Evolutionary conservation across 2,329 filamentous ascomycete genomes (phyloP).

Genomic region (Ophidiomyces ophidiicola): DNA sequence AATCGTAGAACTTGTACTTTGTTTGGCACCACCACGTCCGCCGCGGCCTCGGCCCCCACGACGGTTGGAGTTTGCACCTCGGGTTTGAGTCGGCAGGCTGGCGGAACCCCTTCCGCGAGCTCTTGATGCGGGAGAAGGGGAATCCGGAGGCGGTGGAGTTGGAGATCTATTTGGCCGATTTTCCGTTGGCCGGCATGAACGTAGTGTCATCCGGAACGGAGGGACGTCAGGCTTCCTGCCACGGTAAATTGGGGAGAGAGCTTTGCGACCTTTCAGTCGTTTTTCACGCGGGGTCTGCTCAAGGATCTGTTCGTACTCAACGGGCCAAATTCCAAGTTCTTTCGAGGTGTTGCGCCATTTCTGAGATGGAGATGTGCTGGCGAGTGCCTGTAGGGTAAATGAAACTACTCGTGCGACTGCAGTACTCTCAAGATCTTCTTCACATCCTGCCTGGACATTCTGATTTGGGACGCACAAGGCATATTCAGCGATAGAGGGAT

Average conservation of each 20-base stretch:
- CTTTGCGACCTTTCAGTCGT: conserved; percentile 3
- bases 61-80: too few species aligned
- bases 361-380: background rate
- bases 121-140: conserved; percentile 5
- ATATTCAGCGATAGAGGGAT: conserved; percentile 23
- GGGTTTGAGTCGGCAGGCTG: too few species aligned
- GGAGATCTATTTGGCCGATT: background rate
- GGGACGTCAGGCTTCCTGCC: conserved; percentile 6
- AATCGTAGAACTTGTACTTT: conserved; percentile 12
- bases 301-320: conserved; percentile 20
- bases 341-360: conserved; percentile 11
- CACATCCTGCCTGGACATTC: conserved; percentile 23
- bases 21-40: too few species aligned
- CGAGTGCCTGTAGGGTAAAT: conserved; percentile 19
- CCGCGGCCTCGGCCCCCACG: too few species aligned
- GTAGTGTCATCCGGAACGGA: conserved; percentile 6
- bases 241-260: conserved; percentile 1
- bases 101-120: background rate
- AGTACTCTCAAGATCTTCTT: conserved; percentile 28
- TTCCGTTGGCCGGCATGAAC: conserved; percentile 9
- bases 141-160: conserved; percentile 2
- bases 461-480: conserved; percentile 23
- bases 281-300: conserved; percentile 7
- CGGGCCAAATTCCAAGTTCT: conserved; percentile 25
- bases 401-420: conserved; percentile 31